Percentiles rank a stretch among this genome's conserved stretches.
phyloP scores from a whole-genome alignment of 2,329 filamentous ascomycete species.

The Mycocentrospora acerina region DNA sequence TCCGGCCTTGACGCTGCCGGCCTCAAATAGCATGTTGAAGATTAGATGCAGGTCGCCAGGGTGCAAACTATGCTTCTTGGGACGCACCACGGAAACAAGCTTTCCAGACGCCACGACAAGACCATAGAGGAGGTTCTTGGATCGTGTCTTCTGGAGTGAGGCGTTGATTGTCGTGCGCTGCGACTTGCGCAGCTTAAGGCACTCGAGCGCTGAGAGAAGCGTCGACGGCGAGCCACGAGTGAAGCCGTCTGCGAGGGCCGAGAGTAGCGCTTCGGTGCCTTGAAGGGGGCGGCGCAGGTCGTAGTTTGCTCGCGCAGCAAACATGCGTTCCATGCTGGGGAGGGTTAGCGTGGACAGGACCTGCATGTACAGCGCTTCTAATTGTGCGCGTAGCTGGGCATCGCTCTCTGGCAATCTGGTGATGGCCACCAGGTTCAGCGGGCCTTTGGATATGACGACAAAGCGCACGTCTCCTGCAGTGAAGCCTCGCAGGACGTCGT shows the following conservation, averaged over 20 bases:
- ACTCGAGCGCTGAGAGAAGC: slow-evolving; percentile 86
- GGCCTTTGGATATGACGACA: slow-evolving; percentile 79
- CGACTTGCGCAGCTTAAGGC: slow-evolving; percentile 85
- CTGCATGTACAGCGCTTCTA: slow-evolving; percentile 97
- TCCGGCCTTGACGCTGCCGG: slow-evolving; percentile 84
- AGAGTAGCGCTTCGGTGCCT: slow-evolving; percentile 87
- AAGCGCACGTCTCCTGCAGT: slow-evolving; percentile 85
- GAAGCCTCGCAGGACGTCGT: slow-evolving; percentile 78
- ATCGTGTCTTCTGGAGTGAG: slow-evolving; percentile 75
- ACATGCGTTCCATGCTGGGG: slow-evolving; percentile 81
- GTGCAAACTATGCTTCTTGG: slow-evolving; percentile 91
- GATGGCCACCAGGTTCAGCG: slow-evolving; percentile 90
- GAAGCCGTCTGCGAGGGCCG: slow-evolving; percentile 91
- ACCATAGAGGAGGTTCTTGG: slow-evolving; percentile 82
- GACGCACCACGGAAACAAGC: slow-evolving; percentile 91
- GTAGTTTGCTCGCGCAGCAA: slow-evolving; percentile 86
- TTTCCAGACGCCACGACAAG: slow-evolving; percentile 89
- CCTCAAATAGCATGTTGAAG: slow-evolving; percentile 99
- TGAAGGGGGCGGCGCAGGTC: slow-evolving; percentile 87
- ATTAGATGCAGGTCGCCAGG: slow-evolving; percentile 94
- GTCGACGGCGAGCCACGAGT: slow-evolving; percentile 88
- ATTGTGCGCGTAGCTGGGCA: slow-evolving; percentile 78
- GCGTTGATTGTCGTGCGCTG: slow-evolving; percentile 86
- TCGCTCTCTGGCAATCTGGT: slow-evolving; percentile 93
- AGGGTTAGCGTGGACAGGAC: slow-evolving; percentile 93